Conservation (phyloP, 2,329 filamentous ascomycete genomes). For the Sarocladium strictum region DNA sequence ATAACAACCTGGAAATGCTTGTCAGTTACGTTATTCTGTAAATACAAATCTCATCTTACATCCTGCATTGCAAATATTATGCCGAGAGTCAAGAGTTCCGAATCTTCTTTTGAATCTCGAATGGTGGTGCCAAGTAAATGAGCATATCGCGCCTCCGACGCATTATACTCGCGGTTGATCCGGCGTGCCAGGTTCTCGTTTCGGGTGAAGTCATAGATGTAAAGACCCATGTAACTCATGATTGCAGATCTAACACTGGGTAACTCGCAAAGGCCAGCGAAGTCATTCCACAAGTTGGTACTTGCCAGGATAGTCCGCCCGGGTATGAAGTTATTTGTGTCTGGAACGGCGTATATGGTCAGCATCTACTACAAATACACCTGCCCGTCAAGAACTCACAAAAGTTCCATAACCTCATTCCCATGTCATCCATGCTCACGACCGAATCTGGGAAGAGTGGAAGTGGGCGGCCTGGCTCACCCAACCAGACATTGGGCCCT, state of each 20-base stretch:
- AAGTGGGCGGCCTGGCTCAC: neutral
- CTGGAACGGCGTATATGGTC: too few relatives aligned
- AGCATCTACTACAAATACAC: neutral
- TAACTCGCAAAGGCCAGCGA: slow-evolving; percentile 31
- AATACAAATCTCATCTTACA: slow-evolving; percentile 19
- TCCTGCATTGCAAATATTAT: slow-evolving; percentile 34
- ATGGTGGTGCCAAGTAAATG: slow-evolving; percentile 17
- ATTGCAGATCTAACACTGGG: slow-evolving; percentile 30
- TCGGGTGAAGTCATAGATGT: slow-evolving; percentile 33
- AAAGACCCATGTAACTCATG: slow-evolving; percentile 33
- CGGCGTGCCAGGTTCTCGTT: slow-evolving; percentile 18
- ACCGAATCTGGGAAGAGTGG: neutral
- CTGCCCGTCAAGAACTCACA: slow-evolving; percentile 21
- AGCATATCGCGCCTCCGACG: slow-evolving; percentile 24
- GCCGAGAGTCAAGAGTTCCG: slow-evolving; percentile 30
- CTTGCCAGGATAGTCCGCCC: slow-evolving; percentile 30
- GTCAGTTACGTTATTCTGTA: neutral
- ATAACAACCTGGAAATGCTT: slow-evolving; percentile 24
- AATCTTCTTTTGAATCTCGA: slow-evolving; percentile 17
- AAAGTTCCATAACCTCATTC: slow-evolving; percentile 27
- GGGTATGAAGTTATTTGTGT: slow-evolving; percentile 33
- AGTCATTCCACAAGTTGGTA: slow-evolving; percentile 34
- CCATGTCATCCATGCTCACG: slow-evolving; percentile 27
- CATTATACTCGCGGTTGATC: slow-evolving; percentile 26
- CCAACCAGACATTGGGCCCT: neutral